Conservation (phyloP, 495 filamentous ascomycete genomes). For the Penicillium nucicola region DNA sequence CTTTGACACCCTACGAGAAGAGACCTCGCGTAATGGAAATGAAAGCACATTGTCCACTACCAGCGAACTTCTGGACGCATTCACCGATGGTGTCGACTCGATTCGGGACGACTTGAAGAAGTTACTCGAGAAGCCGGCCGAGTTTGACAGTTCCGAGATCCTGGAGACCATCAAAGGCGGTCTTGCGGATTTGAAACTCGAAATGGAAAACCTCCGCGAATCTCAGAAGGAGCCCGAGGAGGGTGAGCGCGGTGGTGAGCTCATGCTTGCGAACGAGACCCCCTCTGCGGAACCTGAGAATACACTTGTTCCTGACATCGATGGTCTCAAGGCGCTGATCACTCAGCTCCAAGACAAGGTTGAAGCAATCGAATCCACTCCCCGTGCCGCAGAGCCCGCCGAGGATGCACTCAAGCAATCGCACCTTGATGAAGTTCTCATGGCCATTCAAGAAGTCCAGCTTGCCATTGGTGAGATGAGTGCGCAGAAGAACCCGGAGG, state of each 20-base stretch:
- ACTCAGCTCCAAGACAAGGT: slow-evolving; percentile 79
- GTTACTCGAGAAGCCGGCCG: slow-evolving; percentile 70
- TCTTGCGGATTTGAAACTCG: slow-evolving; percentile 64
- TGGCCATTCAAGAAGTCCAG: slow-evolving; percentile 56
- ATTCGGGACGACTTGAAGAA: slow-evolving; percentile 74
- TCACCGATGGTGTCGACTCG: slow-evolving; percentile 76
- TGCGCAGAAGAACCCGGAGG: slow-evolving; percentile 21
- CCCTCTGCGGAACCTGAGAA: slow-evolving; percentile 2
- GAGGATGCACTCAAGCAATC: slow-evolving; percentile 50
- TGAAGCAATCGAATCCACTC: slow-evolving; percentile 68
- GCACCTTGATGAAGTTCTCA: slow-evolving; percentile 59
- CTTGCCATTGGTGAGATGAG: slow-evolving; percentile 47
- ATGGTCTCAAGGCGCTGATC: slow-evolving; percentile 78
- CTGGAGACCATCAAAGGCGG: slow-evolving; percentile 81
- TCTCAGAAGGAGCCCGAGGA: slow-evolving; percentile 38
- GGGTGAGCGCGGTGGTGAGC: slow-evolving; percentile 45
- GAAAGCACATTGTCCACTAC: slow-evolving; percentile 60
- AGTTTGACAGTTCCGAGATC: slow-evolving; percentile 81
- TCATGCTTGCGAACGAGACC: slow-evolving; percentile 51
- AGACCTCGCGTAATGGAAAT: slow-evolving; percentile 52
- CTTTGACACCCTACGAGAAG: slow-evolving; percentile 63
- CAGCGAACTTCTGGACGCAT: slow-evolving; percentile 73
- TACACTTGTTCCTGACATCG: slow-evolving; percentile 64
- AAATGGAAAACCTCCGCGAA: slow-evolving; percentile 73
- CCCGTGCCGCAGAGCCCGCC: slow-evolving; percentile 41